Evolutionary conservation across 768 basidiomycete species (phyloP).

Genomic region (Psilocybe cyanescens): DNA sequence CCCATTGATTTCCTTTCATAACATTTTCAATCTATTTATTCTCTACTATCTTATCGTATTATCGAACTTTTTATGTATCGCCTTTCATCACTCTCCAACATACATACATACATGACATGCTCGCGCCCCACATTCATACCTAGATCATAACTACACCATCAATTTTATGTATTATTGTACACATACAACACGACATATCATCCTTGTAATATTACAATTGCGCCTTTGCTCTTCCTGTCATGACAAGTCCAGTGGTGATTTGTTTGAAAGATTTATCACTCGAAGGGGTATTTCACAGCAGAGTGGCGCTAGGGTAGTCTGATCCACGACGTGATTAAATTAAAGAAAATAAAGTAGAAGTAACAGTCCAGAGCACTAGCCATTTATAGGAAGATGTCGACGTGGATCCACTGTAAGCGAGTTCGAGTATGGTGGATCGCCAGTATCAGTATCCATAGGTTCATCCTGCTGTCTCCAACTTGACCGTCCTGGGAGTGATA

Average conservation of each 20-base stretch:
- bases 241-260: neutral
- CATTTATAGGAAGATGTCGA: slow-evolving; percentile 13
- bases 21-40: slow-evolving; percentile 18
- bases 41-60: neutral
- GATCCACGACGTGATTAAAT: neutral
- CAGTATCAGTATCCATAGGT: slow-evolving; percentile 15
- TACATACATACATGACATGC: neutral
- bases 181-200: neutral
- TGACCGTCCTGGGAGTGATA: neutral
- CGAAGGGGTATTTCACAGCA: neutral
- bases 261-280: neutral
- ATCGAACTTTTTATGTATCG: neutral
- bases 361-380: neutral
- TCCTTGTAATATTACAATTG: neutral
- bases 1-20: slow-evolving; percentile 50
- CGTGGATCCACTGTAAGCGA: slow-evolving; percentile 19
- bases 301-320: neutral
- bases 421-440: slow-evolving; percentile 3
- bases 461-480: neutral
- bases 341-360: neutral
- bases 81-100: neutral
- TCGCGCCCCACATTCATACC: neutral
- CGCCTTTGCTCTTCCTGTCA: neutral
- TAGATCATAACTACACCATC: neutral
- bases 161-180: neutral